Evolutionary conservation across 192 early-diverging fungal genomes (phyloP), one percentile per base, ranked within the genome.

Genomic region (Linnemannia hyalina): DNA sequence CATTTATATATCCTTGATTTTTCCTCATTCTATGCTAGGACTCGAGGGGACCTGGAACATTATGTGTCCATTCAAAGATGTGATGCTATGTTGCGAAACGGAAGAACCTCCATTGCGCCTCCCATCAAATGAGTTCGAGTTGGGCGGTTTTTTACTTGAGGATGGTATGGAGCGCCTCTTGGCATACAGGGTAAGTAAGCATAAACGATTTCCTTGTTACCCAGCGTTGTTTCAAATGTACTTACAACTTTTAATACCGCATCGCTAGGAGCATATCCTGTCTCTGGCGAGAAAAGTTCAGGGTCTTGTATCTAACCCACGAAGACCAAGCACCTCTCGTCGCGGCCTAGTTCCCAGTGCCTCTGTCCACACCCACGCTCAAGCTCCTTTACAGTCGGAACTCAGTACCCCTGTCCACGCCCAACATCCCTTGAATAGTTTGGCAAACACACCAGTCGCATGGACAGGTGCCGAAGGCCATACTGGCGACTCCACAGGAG

Each of bases 81-180:
- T 76, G 8, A 68, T 44, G 6, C 22, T 76, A 76, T 76, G 75
- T 68, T 76, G 60, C 22, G 75, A 76, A 76, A 68, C 75, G 54
- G 55, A 76, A 44, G 73, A 55, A 57, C 73, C 52, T 55, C 73
- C 22, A 8, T 35, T 52, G 52, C 32, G 52, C 22, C 75, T 26
- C 15, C 75, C 75, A 18, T 40, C 75, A 40, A 76, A 68, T 68
- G 75, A 41, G 26, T 76, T 76, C 40, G 60, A 76, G 60, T 44
- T 76, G 60, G 41, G 75, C 60, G 13, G 60, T 76, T 76, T 76
- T 73, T 44, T 63, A 76, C 60, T 76, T 44, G 75, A 65, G 57
- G 75, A 76, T n/a, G 75, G 75, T 26, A 76, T 76, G 75, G 75
- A 76, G 57, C 75, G 60, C 57, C 75, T 76, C 41, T 40, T 76